Base-by-base conservation (phyloP, 345 rosid species). In the Mangifera indica region DNA sequence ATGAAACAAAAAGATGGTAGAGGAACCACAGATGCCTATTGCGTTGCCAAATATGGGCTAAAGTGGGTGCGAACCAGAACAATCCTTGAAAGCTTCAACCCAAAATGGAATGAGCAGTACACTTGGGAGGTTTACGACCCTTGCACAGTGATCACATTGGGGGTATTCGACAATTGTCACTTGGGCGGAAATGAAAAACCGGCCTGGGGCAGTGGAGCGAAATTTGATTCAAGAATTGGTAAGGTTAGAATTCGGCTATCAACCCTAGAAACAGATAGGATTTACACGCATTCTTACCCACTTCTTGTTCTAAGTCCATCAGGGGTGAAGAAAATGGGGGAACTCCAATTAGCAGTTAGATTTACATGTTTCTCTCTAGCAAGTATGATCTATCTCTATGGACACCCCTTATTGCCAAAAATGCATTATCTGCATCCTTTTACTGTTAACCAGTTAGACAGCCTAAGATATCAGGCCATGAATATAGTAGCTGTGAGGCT, bases 271-370 rank as follows among this genome's bases (percentile, higher is more conserved):
- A 85, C 93, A 0, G 90, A 90, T 66, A 79, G 90, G 49, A 88
- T 87, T 58, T 92, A 90, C 83, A 88, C 96, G 5, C 82, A 92
- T 48, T 90, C 93, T 5, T 86, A 90, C 70, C 97, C 93, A 34
- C 93, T 90, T 65, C 92, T 88, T 58, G 96, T 85, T 61, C 86
- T 90, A 17, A 88, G 82, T 49, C 71, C 87, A 51, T 74, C 82
- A 37, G 97, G 93, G 37, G 80, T 92, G 78, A 90, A 92, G 96
- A 92, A 92, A 67, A 90, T 88, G 96, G 96, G 96, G 7, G 96
- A 88, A 48, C 87, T 92, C 21, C 97, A 90, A 52, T 69, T 90
- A 67, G 96, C 90, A 2, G 83, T 92, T 71, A 81, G 93, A 66
- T 90, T 92, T 84, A 90, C 88, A 14, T 85, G 89, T 63, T 86